Evolutionary conservation across 176 grass and related monocot species (phyloP), one percentile per base, ranked within the genome.

Genomic region (Microstegium vimineum): DNA sequence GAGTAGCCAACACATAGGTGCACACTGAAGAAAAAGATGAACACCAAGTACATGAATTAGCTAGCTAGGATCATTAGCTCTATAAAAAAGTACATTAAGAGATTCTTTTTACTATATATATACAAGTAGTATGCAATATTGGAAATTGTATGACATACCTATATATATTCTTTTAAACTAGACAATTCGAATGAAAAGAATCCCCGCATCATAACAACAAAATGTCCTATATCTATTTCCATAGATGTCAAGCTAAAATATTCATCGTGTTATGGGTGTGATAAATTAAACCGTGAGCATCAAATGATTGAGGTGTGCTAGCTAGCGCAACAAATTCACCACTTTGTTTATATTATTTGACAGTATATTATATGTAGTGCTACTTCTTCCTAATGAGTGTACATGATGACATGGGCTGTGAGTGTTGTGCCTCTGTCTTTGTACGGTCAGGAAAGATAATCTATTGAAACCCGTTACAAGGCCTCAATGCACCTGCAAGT

Each of bases 321-420:
- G 75, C n/a, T 59, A 59, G n/a, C 10, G 71, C 28, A 89, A 74
- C 74, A 79, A 82, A 36, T 41, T 80, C 40, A 78, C 16, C 43
- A 34, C 20, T 36, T 67, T 81, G 14, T 87, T 60, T 60, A 26
- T 60, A 26, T 81, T 81, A 75, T 61, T 75, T 36, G 69, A 38
- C 5, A 84, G 79, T 40, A 78, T 68, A 75, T 62, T 51, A 49
- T 89, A 75, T 34, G 78, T 79, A 83, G n/a, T 35, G 64, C 54
- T 31, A 27, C 49, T 45, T 80, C 72, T 56, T 45, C 66, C 79
- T 90, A 86, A 90, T 90, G 79, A 93, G 81, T 87, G 70, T 81
- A 26, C 75, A 90, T 88, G n/a, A 85, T 93, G 91, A 59, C 78
- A 82, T 71, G 63, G 60, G 51, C 83, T 61, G 30, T 49, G 86